Base-by-base conservation (phyloP, 2,329 filamentous ascomycete genomes). In the Tricladium varicosporioides region DNA sequence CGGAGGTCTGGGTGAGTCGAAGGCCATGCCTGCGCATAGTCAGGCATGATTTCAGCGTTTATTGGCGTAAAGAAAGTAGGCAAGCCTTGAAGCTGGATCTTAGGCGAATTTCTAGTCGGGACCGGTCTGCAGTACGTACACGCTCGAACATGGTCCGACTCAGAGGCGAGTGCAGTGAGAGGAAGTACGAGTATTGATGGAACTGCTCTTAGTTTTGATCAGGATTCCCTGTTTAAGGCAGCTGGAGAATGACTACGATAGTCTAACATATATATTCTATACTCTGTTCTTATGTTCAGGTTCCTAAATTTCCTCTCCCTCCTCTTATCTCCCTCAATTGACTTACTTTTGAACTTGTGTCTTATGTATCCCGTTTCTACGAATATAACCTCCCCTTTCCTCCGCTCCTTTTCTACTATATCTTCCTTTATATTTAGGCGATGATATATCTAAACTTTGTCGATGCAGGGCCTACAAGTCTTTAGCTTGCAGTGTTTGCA, bases 11-110 rank as follows among this genome's bases (percentile, higher is more conserved):
- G 42, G 54, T 60, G 46, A 56, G 47, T 56, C 51, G 40, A 43
- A 43, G 40, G 33, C 33, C n/a, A 40, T 40, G n/a, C 9, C 13
- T 43, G 40, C 40, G 13, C 10, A 43, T 3, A 9, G 40, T 43
- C 9, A 43, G 40, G 40, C 40, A 43, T 43, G 40, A 43, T 43
- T 43, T 43, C 40, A 43, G 40, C n/a, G n/a, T n/a, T n/a, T n/a
- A n/a, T n/a, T 43, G 22, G 58, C 31, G 53, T 60, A 56, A 56
- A 56, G 22, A 53, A 57, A 49, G 59, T 57, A 51, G 51, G 31
- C 40, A 63, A 60, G 56, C 45, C 56, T 57, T 63, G 51, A 56
- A 31, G 56, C 5, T 57, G 59, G 61, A 63, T 59, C 55, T 61
- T 54, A 44, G 11, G 19, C 11, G 51, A 61, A 51, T 63, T 63